phyloP scores from a whole-genome alignment of 495 filamentous ascomycete species.

The Penicillium dipodomyicola region DNA sequence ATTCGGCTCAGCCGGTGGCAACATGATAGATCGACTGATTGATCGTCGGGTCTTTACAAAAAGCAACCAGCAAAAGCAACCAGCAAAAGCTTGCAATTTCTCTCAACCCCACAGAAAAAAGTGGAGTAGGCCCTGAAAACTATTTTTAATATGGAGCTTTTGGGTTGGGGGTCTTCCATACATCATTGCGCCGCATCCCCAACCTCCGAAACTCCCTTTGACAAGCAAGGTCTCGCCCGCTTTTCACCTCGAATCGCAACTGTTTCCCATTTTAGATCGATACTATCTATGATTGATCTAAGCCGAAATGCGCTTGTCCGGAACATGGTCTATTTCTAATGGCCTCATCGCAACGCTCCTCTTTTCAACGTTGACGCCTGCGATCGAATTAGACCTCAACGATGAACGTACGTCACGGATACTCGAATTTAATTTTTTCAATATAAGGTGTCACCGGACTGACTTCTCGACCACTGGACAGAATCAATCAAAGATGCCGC shows the following conservation, averaged over 20 bases:
- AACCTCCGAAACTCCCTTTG: slow-evolving; percentile 3
- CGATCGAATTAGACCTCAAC: slow-evolving; percentile 7
- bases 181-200: slow-evolving; percentile 11
- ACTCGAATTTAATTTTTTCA: neutral
- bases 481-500: slow-evolving; percentile 66
- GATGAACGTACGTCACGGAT: slow-evolving; percentile 5
- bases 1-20: neutral
- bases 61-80: slow-evolving; percentile 8
- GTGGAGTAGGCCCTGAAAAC: slow-evolving; percentile 11
- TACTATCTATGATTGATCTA: slow-evolving; percentile 7
- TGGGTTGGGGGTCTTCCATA: neutral
- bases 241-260: neutral
- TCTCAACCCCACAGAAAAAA: slow-evolving; percentile 6
- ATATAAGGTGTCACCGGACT: neutral
- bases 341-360: slow-evolving; percentile 4
- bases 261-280: neutral
- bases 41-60: slow-evolving; percentile 7
- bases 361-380: slow-evolving; percentile 3
- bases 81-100: slow-evolving; percentile 13
- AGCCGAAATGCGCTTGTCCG: slow-evolving; percentile 9
- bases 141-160: slow-evolving; percentile 11
- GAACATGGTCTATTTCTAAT: slow-evolving; percentile 11
- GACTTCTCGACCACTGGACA: slow-evolving; percentile 23
- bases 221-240: slow-evolving; percentile 2
- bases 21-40: slow-evolving; percentile 7